Evolutionary conservation across 345 rosid genomes (phyloP).

Genomic region (Murraya koenigii): DNA sequence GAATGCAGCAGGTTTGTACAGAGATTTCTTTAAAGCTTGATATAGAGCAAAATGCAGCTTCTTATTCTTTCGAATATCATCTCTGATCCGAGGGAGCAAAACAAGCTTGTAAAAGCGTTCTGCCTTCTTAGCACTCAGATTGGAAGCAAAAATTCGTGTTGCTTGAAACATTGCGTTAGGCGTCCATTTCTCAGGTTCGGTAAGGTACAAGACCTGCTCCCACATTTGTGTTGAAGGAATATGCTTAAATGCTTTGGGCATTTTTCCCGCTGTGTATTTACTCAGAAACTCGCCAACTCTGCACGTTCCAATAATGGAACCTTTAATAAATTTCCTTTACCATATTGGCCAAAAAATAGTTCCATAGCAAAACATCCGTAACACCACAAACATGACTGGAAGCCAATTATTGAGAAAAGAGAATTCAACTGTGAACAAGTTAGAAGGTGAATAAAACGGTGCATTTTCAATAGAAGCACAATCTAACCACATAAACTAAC

Average conservation of each 20-base stretch:
- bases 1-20: constrained; percentile 91
- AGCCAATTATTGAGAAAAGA: not conserved
- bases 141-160: constrained; percentile 79
- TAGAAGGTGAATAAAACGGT: not conserved
- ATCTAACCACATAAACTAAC: not conserved
- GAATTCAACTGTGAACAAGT: not conserved
- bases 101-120: constrained; percentile 73
- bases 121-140: constrained; percentile 65
- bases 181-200: constrained; percentile 95
- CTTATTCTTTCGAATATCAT: constrained; percentile 79
- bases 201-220: constrained; percentile 85
- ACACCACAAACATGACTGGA: not conserved
- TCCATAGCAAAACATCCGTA: not conserved
- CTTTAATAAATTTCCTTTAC: not conserved
- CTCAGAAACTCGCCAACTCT: constrained; percentile 76
- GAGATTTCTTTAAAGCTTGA: constrained; percentile 74
- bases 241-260: constrained; percentile 82
- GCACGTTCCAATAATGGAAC: constrained; percentile 17
- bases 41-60: constrained; percentile 79
- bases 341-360: not conserved
- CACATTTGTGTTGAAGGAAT: constrained; percentile 70
- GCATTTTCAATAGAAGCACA: not conserved
- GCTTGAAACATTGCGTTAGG: constrained; percentile 94
- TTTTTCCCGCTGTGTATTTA: constrained; percentile 80
- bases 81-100: constrained; percentile 89